Evolutionary conservation across 176 grass and related monocot species (phyloP).

Genomic region (Rhynchospora tenuis): DNA sequence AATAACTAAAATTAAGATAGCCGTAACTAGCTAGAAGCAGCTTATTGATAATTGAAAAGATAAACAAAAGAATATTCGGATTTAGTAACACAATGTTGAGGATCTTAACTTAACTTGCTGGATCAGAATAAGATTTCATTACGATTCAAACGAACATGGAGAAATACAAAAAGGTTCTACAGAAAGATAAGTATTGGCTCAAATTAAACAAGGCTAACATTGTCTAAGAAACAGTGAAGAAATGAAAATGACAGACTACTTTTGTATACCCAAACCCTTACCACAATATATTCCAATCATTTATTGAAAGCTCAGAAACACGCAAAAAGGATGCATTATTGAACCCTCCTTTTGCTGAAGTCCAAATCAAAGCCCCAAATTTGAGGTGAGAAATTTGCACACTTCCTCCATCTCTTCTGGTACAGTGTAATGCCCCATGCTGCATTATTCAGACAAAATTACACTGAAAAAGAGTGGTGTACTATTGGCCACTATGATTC

Average conservation of each 20-base stretch:
- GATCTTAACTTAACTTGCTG: not conserved
- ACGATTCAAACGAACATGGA: not conserved
- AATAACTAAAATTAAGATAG: too few species aligned
- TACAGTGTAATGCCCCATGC: constrained; percentile 84
- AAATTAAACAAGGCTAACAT: constrained; percentile 20
- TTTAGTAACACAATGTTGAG: not conserved
- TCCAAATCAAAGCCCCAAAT: constrained; percentile 38
- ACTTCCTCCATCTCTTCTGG: constrained; percentile 95
- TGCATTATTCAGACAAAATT: constrained; percentile 32
- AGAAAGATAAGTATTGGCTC: not conserved
- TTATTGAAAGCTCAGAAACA: constrained; percentile 22
- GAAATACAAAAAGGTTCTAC: not conserved
- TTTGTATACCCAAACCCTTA: constrained; percentile 26
- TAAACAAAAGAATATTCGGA: not conserved
- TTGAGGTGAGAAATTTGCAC: constrained; percentile 57
- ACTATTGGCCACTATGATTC: not conserved
- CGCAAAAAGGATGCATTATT: constrained; percentile 20
- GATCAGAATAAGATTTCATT: not conserved
- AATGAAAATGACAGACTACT: not conserved
- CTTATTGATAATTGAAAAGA: not conserved
- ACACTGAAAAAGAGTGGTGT: not conserved
- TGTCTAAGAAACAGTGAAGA: constrained; percentile 12
- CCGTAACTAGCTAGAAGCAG: too few species aligned
- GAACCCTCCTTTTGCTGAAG: not conserved
- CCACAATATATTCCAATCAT: constrained; percentile 16